phyloP scores from a whole-genome alignment of 345 rosid species.

The Geranium brycei region DNA sequence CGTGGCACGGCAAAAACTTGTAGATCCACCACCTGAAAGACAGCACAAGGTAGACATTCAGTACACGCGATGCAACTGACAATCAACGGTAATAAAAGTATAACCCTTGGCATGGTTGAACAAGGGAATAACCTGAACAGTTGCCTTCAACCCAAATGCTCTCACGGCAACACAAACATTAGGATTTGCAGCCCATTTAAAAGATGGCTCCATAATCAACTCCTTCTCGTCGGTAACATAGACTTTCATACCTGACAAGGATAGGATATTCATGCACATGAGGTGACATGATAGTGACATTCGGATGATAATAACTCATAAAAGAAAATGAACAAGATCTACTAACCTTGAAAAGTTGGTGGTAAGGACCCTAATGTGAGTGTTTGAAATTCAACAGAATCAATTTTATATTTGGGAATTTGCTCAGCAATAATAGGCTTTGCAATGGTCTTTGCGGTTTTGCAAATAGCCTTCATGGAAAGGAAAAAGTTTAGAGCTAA shows the following conservation, averaged over 20 bases:
- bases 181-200: constrained; percentile 96
- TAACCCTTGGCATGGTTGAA: constrained; percentile 2
- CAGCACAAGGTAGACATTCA: background rate
- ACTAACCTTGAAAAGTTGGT: constrained; percentile 75
- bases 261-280: background rate
- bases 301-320: background rate
- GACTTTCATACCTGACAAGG: constrained; percentile 76
- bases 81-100: background rate
- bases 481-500: background rate
- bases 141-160: constrained; percentile 88
- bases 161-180: constrained; percentile 57
- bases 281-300: background rate
- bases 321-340: background rate
- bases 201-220: constrained; percentile 80
- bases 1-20: constrained; percentile 90
- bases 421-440: constrained; percentile 84
- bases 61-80: background rate
- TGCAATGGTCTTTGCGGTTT: constrained; percentile 54
- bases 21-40: constrained; percentile 61
- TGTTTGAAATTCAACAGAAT: constrained; percentile 70
- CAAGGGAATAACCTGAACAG: constrained; percentile 55
- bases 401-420: constrained; percentile 84
- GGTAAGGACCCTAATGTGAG: constrained; percentile 86
- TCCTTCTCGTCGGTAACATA: constrained; percentile 91
- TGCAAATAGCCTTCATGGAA: constrained; percentile 63